Percentiles rank a stretch among this genome's conserved stretches.
These are phyloP conservation scores for Colletotrichum spaethianum DNA, from an alignment of 2,329 filamentous ascomycete species.

Conservation along the genomic window DNA sequence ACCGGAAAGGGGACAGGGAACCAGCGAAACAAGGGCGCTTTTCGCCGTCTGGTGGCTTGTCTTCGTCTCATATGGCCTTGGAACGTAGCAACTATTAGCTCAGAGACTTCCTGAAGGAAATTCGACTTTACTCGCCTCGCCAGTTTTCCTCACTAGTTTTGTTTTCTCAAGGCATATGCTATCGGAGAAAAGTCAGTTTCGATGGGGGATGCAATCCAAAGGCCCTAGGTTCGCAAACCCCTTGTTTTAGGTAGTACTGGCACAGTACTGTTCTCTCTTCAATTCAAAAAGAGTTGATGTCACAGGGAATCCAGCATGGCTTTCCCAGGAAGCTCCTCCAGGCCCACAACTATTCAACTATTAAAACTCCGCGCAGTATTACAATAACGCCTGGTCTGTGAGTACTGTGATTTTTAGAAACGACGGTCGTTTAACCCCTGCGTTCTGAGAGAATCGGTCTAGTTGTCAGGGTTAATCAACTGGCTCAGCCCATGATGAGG, in stretches of 20 bases:
- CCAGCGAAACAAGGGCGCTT: slow-evolving; percentile 8
- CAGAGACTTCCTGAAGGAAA: not conserved
- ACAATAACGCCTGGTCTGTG: not conserved
- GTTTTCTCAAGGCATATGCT: not conserved
- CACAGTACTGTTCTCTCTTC: not conserved
- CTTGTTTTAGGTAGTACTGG: not conserved
- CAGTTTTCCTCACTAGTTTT: not conserved
- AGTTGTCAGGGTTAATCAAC: no score
- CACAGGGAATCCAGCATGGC: no score
- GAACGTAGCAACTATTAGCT: slow-evolving; percentile 5
- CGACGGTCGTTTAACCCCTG: not conserved
- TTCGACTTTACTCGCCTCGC: no score
- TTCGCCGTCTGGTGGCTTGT: not conserved
- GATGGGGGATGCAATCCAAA: not conserved
- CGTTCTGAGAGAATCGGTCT: no score
- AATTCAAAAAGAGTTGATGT: not conserved
- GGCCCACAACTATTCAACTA: not conserved
- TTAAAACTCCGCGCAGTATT: not conserved
- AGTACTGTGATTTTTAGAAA: not conserved
- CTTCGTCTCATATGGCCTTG: slow-evolving; percentile 30
- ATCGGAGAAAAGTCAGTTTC: not conserved
- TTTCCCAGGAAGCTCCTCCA: not conserved
- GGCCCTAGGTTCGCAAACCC: not conserved
- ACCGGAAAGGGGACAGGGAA: slow-evolving; percentile 24
- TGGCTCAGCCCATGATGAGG: no score